Evolutionary conservation across 257 asterid genomes (phyloP).

Genomic region (Solanum microdontum): DNA sequence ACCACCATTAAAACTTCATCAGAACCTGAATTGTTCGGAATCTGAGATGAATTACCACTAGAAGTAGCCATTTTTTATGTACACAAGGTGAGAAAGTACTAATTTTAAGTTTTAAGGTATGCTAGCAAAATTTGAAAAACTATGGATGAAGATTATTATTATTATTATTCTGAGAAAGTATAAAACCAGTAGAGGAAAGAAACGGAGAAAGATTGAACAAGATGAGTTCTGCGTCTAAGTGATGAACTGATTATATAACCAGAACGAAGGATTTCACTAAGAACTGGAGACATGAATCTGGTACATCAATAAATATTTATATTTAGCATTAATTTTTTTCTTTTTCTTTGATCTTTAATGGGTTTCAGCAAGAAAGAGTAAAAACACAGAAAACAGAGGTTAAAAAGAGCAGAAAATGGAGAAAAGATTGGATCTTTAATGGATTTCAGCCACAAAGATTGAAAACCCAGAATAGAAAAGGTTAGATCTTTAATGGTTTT

Average conservation of each 20-base stretch:
- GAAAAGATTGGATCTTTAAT: not conserved
- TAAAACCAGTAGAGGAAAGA: constrained; percentile 95
- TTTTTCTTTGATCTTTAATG: not conserved
- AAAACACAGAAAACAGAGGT: not conserved
- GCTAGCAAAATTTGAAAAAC: not conserved
- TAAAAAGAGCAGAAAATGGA: not conserved
- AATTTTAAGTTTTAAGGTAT: not conserved
- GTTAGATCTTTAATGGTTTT: not conserved
- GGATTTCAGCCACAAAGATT: not conserved
- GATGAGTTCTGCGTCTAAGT: constrained; percentile 59
- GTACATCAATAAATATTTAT: constrained; percentile 12
- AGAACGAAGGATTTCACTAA: constrained; percentile 65
- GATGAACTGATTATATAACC: constrained; percentile 57
- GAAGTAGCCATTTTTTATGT: constrained; percentile 46
- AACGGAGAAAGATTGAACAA: constrained; percentile 92
- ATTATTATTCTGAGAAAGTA: constrained; percentile 45
- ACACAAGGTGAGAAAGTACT: not conserved
- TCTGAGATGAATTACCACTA: constrained; percentile 50
- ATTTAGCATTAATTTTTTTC: constrained; percentile 23
- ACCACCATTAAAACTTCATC: constrained; percentile 31
- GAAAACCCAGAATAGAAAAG: not conserved
- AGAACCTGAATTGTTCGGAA: constrained; percentile 30
- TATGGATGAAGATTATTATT: not conserved
- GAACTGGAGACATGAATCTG: constrained; percentile 61
- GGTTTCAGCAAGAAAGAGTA: not conserved